A percentile compares a stretch with the other conserved stretches of the same genome.
These are phyloP conservation scores for Aspergillus asperescens DNA, from an alignment of 495 filamentous ascomycete species.

Conservation along the genomic window DNA sequence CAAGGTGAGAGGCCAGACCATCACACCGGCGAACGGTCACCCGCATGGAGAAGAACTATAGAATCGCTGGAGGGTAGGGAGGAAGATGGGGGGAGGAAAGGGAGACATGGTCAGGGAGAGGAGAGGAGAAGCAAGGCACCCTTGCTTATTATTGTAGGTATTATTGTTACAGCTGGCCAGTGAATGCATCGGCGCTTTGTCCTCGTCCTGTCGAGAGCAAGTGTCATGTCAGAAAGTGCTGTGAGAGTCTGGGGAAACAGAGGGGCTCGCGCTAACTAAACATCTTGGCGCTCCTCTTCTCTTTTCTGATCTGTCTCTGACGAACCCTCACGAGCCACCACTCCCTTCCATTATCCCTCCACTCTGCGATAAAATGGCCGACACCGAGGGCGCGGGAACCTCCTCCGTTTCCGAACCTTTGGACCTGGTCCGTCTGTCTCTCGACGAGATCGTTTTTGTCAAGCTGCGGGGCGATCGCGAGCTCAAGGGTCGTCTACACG, in stretches of 20 bases:
- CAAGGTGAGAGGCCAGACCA: constrained; percentile 24
- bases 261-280: neutral
- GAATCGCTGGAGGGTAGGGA: neutral
- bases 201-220: neutral
- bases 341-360: neutral
- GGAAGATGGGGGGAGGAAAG: neutral
- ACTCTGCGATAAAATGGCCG: constrained; percentile 54
- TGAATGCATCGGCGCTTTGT: neutral
- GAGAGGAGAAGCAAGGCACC: neutral
- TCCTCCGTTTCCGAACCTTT: constrained; percentile 77
- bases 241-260: neutral
- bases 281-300: constrained; percentile 6
- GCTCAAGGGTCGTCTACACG: constrained; percentile 89
- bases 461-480: constrained; percentile 94
- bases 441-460: constrained; percentile 95
- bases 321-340: neutral
- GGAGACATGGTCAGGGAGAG: neutral
- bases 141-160: neutral
- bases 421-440: constrained; percentile 86
- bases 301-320: neutral
- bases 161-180: neutral
- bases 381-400: constrained; percentile 58
- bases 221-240: too few relatives aligned
- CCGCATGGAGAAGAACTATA: constrained; percentile 21
- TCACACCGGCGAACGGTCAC: constrained; percentile 18